Conservation (phyloP, 352 stramenopile species). For the Phytophthora citricola region DNA sequence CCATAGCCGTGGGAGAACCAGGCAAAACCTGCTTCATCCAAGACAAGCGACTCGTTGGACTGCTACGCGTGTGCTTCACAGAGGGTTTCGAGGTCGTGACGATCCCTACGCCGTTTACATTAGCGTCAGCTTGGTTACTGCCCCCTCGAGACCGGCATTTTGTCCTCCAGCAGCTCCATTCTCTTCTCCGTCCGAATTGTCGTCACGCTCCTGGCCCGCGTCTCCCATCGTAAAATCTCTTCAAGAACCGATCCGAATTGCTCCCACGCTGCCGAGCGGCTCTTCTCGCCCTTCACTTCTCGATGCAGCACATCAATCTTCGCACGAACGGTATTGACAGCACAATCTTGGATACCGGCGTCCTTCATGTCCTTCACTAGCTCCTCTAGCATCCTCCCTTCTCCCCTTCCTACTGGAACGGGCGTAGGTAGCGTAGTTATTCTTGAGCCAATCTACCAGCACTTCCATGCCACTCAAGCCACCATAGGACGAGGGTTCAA, state of each 20-base stretch:
- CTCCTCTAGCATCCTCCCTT: constrained; percentile 30
- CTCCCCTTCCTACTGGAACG: constrained; percentile 21
- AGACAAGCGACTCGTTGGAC: constrained; percentile 20
- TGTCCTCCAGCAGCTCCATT: not conserved
- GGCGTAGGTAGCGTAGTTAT: constrained; percentile 28
- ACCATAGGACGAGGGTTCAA: constrained; percentile 23
- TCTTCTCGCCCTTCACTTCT: constrained; percentile 34
- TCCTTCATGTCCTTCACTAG: constrained; percentile 31
- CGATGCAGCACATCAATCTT: constrained; percentile 37
- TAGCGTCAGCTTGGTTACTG: not conserved
- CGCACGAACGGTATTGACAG: constrained; percentile 30
- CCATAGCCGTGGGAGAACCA: constrained; percentile 28
- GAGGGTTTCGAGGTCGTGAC: constrained; percentile 3
- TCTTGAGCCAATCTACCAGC: constrained; percentile 32
- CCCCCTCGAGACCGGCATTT: not conserved
- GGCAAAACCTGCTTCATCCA: constrained; percentile 36
- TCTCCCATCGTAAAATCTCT: constrained; percentile 40
- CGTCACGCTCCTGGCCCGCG: constrained; percentile 20
- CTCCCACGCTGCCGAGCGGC: constrained; percentile 30
- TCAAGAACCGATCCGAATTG: constrained; percentile 38
- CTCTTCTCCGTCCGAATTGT: not conserved
- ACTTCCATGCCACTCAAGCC: constrained; percentile 36
- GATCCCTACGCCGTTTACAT: not conserved
- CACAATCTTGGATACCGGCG: constrained; percentile 29
- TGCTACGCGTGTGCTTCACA: constrained; percentile 20